phyloP scores from a whole-genome alignment of 2,329 filamentous ascomycete species.

The Penicillium sp. region DNA sequence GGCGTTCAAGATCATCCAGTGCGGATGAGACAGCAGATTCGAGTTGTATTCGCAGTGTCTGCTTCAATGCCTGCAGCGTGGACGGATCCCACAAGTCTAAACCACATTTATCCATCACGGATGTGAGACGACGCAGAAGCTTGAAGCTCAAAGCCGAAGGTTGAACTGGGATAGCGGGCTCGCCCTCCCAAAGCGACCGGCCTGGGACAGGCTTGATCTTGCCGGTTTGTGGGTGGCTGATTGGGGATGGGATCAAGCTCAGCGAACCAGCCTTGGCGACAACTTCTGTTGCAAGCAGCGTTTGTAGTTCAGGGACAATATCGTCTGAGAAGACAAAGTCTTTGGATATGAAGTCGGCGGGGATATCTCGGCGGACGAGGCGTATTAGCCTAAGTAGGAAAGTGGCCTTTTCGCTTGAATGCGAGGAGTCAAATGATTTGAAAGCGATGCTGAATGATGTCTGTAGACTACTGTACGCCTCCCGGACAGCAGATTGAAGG shows the following conservation, averaged over 20 bases:
- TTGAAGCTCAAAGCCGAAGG: constrained; percentile 73
- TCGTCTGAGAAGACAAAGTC: constrained; percentile 55
- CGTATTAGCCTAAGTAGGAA: constrained; percentile 73
- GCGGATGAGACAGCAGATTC: constrained; percentile 23
- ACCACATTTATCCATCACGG: constrained; percentile 68
- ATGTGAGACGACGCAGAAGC: constrained; percentile 65
- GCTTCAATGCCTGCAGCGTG: constrained; percentile 64
- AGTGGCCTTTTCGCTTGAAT: constrained; percentile 51
- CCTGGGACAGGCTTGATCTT: constrained; percentile 56
- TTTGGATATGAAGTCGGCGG: constrained; percentile 48
- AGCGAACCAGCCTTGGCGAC: constrained; percentile 48
- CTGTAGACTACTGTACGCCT: constrained; percentile 58
- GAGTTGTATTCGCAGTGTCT: constrained; percentile 53
- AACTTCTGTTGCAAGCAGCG: constrained; percentile 57
- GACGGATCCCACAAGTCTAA: constrained; percentile 77
- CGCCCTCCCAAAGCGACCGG: constrained; percentile 75
- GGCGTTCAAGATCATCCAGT: constrained; percentile 23
- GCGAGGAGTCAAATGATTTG: constrained; percentile 48
- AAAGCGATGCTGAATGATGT: constrained; percentile 43
- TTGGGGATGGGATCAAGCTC: constrained; percentile 18
- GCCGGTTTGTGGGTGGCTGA: constrained; percentile 19
- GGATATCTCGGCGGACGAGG: constrained; percentile 68
- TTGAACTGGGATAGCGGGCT: constrained; percentile 71
- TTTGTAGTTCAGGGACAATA: constrained; percentile 65
- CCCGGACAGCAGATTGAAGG: constrained; percentile 56